phyloP scores from a whole-genome alignment of 768 basidiomycete species.

The Rhodotorula graminis region DNA sequence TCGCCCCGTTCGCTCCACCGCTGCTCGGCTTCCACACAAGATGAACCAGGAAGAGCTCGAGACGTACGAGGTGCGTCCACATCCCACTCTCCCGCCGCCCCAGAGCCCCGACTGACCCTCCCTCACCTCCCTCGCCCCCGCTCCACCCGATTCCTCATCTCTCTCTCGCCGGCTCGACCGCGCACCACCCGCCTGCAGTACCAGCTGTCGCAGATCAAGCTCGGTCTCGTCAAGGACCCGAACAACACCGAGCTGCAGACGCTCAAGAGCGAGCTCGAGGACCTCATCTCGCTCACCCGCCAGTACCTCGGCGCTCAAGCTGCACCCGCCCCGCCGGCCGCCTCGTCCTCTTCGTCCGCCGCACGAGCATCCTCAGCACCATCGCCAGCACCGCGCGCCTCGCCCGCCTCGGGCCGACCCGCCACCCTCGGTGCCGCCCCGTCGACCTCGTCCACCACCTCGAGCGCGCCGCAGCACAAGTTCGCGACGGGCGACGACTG shows the following conservation, averaged over 20 bases:
- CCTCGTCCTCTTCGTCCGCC: conserved; percentile 50
- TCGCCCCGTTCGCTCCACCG: background rate
- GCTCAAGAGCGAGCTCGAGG: conserved; percentile 69
- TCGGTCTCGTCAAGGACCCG: conserved; percentile 69
- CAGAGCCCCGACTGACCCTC: background rate
- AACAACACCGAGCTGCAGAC: conserved; percentile 66
- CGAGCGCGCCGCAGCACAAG: background rate
- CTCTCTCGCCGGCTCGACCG: background rate
- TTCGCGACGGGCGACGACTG: conserved; percentile 81
- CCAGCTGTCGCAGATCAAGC: conserved; percentile 61
- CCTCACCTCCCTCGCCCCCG: background rate
- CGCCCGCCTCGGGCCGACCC: background rate
- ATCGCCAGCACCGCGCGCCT: conserved; percentile 7
- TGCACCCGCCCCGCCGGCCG: background rate
- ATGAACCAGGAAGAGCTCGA: conserved; percentile 73
- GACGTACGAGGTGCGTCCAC: conserved; percentile 63
- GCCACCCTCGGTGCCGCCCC: background rate
- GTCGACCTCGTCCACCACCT: no score
- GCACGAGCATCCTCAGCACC: conserved; percentile 46
- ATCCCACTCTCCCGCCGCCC: no score
- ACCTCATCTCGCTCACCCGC: conserved; percentile 77
- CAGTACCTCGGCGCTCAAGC: conserved; percentile 54
- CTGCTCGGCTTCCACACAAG: background rate
- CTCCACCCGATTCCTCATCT: background rate
- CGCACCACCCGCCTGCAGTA: background rate